These are phyloP conservation scores for Candida anutae DNA, from an alignment of 1,139 yeast species.

Conservation along the genomic window DNA sequence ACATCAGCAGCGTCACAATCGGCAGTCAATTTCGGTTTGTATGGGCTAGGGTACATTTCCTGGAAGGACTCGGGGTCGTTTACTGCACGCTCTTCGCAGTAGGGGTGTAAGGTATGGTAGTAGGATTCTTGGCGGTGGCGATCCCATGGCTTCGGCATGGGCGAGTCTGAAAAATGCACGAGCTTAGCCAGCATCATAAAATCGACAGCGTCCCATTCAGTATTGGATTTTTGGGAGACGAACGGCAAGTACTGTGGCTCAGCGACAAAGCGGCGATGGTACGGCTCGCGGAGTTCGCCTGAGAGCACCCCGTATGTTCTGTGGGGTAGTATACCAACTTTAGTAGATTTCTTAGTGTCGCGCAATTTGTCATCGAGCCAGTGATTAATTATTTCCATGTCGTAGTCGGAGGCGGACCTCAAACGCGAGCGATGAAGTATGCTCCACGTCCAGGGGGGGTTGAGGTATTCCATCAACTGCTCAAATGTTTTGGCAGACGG, in stretches of 20 bases:
- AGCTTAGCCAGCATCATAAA: slow-evolving; percentile 17
- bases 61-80: slow-evolving; percentile 9
- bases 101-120: slow-evolving; percentile 20
- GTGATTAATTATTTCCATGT: slow-evolving; percentile 44
- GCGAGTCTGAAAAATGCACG: slow-evolving; percentile 38
- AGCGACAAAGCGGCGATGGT: slow-evolving; percentile 17
- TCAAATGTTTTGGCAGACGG: slow-evolving; percentile 26
- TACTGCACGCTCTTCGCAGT: slow-evolving; percentile 13
- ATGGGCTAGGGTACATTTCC: slow-evolving; percentile 13
- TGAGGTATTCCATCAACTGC: slow-evolving; percentile 20
- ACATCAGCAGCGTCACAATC: slow-evolving; percentile 27
- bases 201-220: slow-evolving; percentile 21
- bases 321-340: slow-evolving; percentile 37
- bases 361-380: slow-evolving; percentile 13
- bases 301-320: slow-evolving; percentile 39
- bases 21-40: slow-evolving; percentile 21
- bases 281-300: slow-evolving; percentile 36
- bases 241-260: slow-evolving; percentile 30
- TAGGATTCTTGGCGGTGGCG: slow-evolving; percentile 10
- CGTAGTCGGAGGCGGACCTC: slow-evolving; percentile 26
- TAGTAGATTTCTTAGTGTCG: slow-evolving; percentile 8
- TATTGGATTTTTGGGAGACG: slow-evolving; percentile 11
- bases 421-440: slow-evolving; percentile 14
- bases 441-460: slow-evolving; percentile 27
- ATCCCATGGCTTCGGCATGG: slow-evolving; percentile 44